These are phyloP conservation scores for Flaveria brownii DNA, from an alignment of 129 eudicot species.

Conservation along the genomic window DNA sequence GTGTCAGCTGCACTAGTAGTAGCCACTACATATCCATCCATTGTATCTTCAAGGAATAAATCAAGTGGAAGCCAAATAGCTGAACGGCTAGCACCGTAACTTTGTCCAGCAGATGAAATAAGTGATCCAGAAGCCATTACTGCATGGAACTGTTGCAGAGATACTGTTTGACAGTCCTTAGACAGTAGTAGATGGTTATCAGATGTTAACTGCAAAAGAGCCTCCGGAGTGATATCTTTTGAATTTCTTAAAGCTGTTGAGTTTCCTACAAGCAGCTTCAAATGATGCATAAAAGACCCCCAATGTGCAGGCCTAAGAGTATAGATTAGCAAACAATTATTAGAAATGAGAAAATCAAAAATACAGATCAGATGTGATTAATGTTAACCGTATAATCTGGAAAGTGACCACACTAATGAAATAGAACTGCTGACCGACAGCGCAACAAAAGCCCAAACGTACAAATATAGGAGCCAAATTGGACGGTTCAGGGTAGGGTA, in stretches of 20 bases:
- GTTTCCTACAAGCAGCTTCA: slow-evolving; percentile 59
- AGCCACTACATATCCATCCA: slow-evolving; percentile 77
- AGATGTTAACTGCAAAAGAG: slow-evolving; percentile 71
- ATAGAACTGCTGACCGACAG: background rate
- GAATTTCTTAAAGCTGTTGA: slow-evolving; percentile 69
- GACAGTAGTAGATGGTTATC: slow-evolving; percentile 52
- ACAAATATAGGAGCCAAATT: background rate
- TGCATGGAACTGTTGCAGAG: slow-evolving; percentile 69
- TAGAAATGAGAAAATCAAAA: slow-evolving; percentile 24
- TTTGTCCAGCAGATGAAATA: slow-evolving; percentile 59
- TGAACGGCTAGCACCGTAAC: slow-evolving; percentile 63
- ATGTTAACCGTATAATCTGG: background rate
- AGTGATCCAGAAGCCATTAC: slow-evolving; percentile 66
- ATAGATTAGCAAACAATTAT: slow-evolving; percentile 13
- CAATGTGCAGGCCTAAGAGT: slow-evolving; percentile 73
- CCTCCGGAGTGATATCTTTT: slow-evolving; percentile 60
- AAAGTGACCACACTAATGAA: background rate
- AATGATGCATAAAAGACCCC: slow-evolving; percentile 60
- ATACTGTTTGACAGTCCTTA: slow-evolving; percentile 51
- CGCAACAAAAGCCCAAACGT: background rate
- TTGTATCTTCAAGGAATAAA: slow-evolving; percentile 86
- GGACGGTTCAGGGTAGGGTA: background rate
- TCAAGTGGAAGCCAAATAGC: slow-evolving; percentile 92
- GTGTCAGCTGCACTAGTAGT: slow-evolving; percentile 91
- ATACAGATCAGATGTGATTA: slow-evolving; percentile 1